These are phyloP conservation scores for Hanseniaspora mollemarum DNA, from an alignment of 805 yeast genomes.

Conservation along the genomic window DNA sequence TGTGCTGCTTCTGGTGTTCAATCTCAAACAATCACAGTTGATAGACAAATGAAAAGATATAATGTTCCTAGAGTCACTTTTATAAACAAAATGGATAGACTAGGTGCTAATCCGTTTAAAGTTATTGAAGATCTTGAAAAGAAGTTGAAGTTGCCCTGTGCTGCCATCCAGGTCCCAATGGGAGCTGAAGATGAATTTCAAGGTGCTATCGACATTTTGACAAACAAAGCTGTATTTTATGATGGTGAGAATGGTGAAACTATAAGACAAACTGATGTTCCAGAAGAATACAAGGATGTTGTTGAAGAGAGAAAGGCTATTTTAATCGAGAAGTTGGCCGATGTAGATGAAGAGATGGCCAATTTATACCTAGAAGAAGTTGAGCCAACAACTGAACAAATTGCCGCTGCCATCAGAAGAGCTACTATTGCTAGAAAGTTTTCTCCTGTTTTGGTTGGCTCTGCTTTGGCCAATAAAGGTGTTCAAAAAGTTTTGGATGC, in stretches of 20 bases:
- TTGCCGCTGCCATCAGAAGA: conserved; percentile 81
- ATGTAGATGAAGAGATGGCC: conserved; percentile 95
- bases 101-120: conserved; percentile 96
- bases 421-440: conserved; percentile 90
- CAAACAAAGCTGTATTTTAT: conserved; percentile 75
- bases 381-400: conserved; percentile 74
- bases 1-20: conserved; percentile 99
- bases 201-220: conserved; percentile 88
- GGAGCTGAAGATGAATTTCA: conserved; percentile 76
- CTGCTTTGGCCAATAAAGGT: conserved; percentile 94
- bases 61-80: conserved; percentile 94
- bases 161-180: conserved; percentile 95
- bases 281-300: conserved; percentile 64
- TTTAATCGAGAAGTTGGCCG: conserved; percentile 89
- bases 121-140: conserved; percentile 83
- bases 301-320: conserved; percentile 82
- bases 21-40: conserved; percentile 96
- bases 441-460: conserved; percentile 99
- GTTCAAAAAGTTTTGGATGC: conserved; percentile 92
- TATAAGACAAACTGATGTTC: conserved; percentile 52
- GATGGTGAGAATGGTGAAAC: conserved; percentile 85
- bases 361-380: conserved; percentile 82
- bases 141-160: conserved; percentile 86
- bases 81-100: conserved; percentile 96
- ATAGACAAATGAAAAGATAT: conserved; percentile 96